Evolutionary conservation across 768 basidiomycete species (phyloP).

Genomic region (Mycena crocata): DNA sequence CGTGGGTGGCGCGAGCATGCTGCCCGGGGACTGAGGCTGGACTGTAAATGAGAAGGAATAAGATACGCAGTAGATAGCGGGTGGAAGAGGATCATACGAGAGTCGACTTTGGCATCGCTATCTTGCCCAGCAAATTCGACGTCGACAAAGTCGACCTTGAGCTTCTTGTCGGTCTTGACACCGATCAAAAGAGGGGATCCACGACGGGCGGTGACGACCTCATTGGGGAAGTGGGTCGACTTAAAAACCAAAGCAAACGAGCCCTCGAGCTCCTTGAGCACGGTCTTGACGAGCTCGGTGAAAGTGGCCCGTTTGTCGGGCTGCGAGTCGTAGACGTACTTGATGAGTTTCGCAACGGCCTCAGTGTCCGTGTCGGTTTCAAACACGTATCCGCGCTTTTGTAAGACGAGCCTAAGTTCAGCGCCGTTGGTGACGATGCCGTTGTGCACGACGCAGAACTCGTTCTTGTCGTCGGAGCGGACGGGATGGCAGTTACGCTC

Average conservation of each 20-base stretch:
- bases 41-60: constrained; percentile 41
- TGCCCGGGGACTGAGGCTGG: constrained; percentile 63
- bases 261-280: constrained; percentile 97
- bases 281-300: constrained; percentile 93
- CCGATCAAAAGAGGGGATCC: constrained; percentile 97
- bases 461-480: constrained; percentile 79
- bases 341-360: constrained; percentile 93
- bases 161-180: constrained; percentile 99
- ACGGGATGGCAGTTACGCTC: constrained; percentile 95
- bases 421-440: constrained; percentile 97
- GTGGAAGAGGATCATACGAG: constrained; percentile 48
- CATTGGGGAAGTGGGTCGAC: constrained; percentile 93
- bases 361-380: constrained; percentile 98
- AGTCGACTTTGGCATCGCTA: constrained; percentile 54
- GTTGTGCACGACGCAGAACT: constrained; percentile 97
- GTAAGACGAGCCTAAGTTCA: constrained; percentile 91
- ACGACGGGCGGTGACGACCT: constrained; percentile 95
- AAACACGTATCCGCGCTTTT: constrained; percentile 95
- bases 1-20: constrained; percentile 74
- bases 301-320: constrained; percentile 88
- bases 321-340: constrained; percentile 97
- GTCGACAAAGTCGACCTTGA: constrained; percentile 99
- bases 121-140: constrained; percentile 92
- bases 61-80: not conserved
- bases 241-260: constrained; percentile 99